Evolutionary conservation across 441 rosid genomes (phyloP).

Genomic region (Populus tomentosa): DNA sequence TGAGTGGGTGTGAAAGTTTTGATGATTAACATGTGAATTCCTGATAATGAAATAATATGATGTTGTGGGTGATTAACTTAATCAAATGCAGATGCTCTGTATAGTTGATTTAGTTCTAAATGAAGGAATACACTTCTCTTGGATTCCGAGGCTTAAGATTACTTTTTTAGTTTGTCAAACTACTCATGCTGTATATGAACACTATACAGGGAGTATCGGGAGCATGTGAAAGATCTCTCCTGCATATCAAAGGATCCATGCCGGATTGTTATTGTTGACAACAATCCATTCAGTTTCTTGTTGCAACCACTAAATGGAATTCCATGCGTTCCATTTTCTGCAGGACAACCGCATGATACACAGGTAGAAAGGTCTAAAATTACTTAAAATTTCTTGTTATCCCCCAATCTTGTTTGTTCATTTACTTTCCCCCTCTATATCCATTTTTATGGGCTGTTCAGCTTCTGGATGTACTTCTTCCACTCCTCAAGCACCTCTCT

Average conservation of each 20-base stretch:
- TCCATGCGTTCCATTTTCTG: conserved; percentile 88
- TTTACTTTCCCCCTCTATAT: conserved; percentile 9
- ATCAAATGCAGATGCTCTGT: not conserved
- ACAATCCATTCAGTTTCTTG: conserved; percentile 94
- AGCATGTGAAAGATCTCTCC: conserved; percentile 89
- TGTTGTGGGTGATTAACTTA: not conserved
- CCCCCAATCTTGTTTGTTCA: not conserved
- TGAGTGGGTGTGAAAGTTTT: not conserved
- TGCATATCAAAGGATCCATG: conserved; percentile 65
- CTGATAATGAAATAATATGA: not conserved
- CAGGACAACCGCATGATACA: conserved; percentile 67
- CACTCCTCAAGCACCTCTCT: conserved; percentile 80
- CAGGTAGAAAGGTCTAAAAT: conserved; percentile 46
- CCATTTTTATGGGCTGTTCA: conserved; percentile 21
- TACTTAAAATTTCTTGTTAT: not conserved
- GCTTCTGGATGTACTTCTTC: conserved; percentile 90
- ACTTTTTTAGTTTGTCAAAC: conserved; percentile 4
- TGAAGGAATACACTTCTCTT: not conserved
- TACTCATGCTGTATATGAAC: conserved; percentile 17
- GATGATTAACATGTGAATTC: not conserved
- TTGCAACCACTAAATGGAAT: conserved; percentile 93
- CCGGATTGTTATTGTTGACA: conserved; percentile 82
- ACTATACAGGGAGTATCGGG: conserved; percentile 74
- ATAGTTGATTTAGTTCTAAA: not conserved
- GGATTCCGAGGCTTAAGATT: not conserved